Evolutionary conservation across 441 rosid species (phyloP), one percentile per base, ranked within the genome.

Genomic region (Viola pubescens): DNA sequence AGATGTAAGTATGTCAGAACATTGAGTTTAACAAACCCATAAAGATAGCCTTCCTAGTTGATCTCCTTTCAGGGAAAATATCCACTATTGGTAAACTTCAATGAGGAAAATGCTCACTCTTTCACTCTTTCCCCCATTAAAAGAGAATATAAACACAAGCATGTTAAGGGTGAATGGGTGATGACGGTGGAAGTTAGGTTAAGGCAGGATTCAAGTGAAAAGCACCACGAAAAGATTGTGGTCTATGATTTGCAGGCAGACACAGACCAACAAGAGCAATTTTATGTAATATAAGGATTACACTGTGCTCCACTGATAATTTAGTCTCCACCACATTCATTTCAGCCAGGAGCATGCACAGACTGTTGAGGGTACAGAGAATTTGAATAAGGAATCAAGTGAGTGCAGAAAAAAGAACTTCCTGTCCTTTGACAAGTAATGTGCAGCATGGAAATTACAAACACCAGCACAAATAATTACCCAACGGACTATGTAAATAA

Each of bases 1-100:
- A 60, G 60, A 73, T 66, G 44, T 48, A n/a, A 64, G 40, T 54
- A 73, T 40, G 69, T 64, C 56, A 71, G 69, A 69, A 48, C 49
- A 60, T 37, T 61, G 41, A 10, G 52, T 16, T 59, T 60, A 49
- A 37, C 56, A 58, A 55, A 39, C 59, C 50, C 50, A 13, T 49
- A 39, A 48, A 63, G 8, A 56, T 48, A 12, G 9, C 3, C 48
- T 37, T 38, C 52, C 45, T 56, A 39, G 10, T 46, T 58, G 14
- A 13, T 52, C 43, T 56, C 40, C 37, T 45, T 44, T 42, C 39
- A 11, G 42, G 57, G 6, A 54, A 62, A 56, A 48, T 41, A 26
- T 26, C 34, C 14, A 39, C 12, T 14, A 45, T 38, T 1, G n/a
- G 12, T 34, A 44, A 38, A n/a, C 2, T 12, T 39, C 14, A 9